phyloP scores from a whole-genome alignment of 106 monocot genomes.

The Apostasia shenzhenica region DNA sequence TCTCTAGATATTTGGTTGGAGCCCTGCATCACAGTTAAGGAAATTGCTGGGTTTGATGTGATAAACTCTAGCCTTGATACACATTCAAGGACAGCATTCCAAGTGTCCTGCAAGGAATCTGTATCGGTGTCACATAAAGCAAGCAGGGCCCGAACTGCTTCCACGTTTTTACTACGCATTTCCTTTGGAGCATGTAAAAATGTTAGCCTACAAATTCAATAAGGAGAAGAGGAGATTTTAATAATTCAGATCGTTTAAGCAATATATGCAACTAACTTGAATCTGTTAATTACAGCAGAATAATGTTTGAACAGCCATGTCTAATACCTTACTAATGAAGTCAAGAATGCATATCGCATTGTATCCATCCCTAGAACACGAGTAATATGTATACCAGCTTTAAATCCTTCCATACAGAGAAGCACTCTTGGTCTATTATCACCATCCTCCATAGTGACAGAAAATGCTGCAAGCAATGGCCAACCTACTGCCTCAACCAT shows the following conservation, averaged over 20 bases:
- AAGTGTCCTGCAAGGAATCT: constrained; percentile 87
- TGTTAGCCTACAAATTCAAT: constrained; percentile 62
- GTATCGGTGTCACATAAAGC: constrained; percentile 62
- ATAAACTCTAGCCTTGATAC: constrained; percentile 96
- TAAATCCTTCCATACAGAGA: constrained; percentile 96
- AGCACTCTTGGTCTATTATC: constrained; percentile 76
- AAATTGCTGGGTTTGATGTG: constrained; percentile 66
- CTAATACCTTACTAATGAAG: constrained; percentile 76
- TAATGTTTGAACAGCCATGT: background rate
- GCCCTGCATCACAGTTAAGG: constrained; percentile 92
- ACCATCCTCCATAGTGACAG: constrained; percentile 93
- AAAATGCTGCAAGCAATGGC: constrained; percentile 96
- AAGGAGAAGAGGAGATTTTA: background rate
- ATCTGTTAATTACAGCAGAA: background rate
- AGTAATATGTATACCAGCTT: constrained; percentile 79
- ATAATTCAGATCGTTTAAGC: background rate
- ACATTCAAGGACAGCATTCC: constrained; percentile 99
- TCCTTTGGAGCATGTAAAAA: constrained; percentile 98
- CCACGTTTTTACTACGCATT: constrained; percentile 97
- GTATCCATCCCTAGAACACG: constrained; percentile 93
- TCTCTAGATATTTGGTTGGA: constrained; percentile 98
- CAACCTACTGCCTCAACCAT: constrained; percentile 99
- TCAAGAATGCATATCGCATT: constrained; percentile 97
- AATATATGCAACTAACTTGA: background rate
- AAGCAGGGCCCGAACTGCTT: constrained; percentile 82